Evolutionary conservation across 2,329 filamentous ascomycete species (phyloP).

Genomic region (Aspergillus pseudoglaucus): DNA sequence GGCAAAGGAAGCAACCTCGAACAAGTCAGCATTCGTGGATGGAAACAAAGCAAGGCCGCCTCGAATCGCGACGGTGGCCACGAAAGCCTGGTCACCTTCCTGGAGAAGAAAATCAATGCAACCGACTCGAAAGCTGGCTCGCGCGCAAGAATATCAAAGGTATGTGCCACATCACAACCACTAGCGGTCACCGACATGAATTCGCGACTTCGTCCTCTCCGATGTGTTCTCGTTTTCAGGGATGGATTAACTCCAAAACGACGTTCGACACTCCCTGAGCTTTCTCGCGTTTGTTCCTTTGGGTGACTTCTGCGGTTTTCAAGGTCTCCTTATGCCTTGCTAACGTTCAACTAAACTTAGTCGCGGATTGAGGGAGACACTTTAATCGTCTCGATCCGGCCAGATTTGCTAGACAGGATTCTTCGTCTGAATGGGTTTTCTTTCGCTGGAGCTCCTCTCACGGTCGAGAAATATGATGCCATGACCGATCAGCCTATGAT

Average conservation of each 20-base stretch:
- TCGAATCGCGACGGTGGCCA: constrained; percentile 61
- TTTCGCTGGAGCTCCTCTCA: constrained; percentile 61
- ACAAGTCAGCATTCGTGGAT: constrained; percentile 49
- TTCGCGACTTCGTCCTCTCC: constrained; percentile 29
- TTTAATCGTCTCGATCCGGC: constrained; percentile 60
- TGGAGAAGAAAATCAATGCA: constrained; percentile 63
- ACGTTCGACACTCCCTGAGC: constrained; percentile 29
- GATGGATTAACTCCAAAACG: constrained; percentile 38
- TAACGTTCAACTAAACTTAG: constrained; percentile 60
- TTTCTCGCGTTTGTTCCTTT: constrained; percentile 28
- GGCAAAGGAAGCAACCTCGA: constrained; percentile 22
- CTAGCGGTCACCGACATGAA: constrained; percentile 36
- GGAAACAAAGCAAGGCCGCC: constrained; percentile 63
- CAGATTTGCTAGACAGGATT: constrained; percentile 58
- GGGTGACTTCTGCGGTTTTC: constrained; percentile 30
- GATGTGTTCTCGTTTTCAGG: constrained; percentile 35
- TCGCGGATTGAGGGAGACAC: constrained; percentile 63
- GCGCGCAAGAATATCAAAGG: constrained; percentile 65
- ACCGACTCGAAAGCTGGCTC: constrained; percentile 44
- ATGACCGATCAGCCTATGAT: constrained; percentile 17
- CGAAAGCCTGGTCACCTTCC: constrained; percentile 57
- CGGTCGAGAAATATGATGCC: constrained; percentile 44
- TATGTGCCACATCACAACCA: constrained; percentile 53
- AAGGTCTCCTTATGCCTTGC: constrained; percentile 50
- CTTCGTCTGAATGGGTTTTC: constrained; percentile 61